phyloP scores from a whole-genome alignment of 2,329 filamentous ascomycete species.

The Thielaviopsis ethacetica region DNA sequence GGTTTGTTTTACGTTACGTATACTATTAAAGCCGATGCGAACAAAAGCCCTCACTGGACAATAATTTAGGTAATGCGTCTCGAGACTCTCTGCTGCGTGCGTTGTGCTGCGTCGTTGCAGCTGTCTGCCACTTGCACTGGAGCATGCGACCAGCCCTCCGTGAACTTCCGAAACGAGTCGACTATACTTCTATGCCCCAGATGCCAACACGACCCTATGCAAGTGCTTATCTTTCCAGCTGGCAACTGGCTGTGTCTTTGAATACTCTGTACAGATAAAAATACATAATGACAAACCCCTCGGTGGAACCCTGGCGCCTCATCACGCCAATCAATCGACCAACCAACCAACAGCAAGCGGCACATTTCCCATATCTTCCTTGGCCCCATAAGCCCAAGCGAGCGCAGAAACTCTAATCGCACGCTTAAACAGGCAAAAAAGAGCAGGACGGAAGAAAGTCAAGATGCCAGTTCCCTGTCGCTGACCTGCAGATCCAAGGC shows the following conservation, averaged over 20 bases:
- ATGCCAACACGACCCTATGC: background rate
- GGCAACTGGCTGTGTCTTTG: background rate
- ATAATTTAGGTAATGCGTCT: background rate
- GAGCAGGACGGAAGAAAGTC: background rate
- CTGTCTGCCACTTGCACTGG: background rate
- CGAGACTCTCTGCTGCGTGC: background rate
- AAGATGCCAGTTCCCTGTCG: background rate
- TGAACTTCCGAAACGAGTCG: background rate
- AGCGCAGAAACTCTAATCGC: constrained; percentile 1
- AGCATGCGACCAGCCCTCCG: background rate
- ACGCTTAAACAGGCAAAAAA: background rate
- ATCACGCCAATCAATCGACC: background rate
- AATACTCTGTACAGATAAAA: constrained; percentile 7
- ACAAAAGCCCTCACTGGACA: background rate
- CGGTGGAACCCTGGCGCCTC: constrained; percentile 1
- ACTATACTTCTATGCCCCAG: background rate
- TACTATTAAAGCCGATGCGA: too few species aligned
- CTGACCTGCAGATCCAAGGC: background rate
- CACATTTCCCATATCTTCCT: constrained; percentile 8
- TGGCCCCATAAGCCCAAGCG: background rate
- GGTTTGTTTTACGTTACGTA: background rate
- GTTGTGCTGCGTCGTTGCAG: background rate
- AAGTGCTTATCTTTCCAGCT: constrained; percentile 7
- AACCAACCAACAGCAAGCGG: constrained; percentile 1
- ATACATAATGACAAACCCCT: constrained; percentile 10